Conservation (phyloP, 2,329 filamentous ascomycete genomes). For the Ceratocystis cacaofunesta region DNA sequence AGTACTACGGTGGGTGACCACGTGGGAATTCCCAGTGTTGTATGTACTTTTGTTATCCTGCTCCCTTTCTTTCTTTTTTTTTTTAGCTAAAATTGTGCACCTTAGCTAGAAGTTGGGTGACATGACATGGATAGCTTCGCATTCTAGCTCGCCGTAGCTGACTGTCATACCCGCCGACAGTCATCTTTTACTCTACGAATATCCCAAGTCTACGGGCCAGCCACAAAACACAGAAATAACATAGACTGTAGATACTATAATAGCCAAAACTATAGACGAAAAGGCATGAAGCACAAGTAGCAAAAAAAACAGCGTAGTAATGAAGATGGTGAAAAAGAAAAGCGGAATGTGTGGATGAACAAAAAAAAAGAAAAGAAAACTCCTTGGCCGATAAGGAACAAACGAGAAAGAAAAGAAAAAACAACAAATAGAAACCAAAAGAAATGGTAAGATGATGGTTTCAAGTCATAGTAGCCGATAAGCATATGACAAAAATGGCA, state of each 20-base stretch:
- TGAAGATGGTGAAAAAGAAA: neutral
- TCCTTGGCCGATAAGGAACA: slow-evolving; percentile 1
- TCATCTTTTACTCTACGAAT: neutral
- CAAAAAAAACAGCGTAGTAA: neutral
- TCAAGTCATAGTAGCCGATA: neutral
- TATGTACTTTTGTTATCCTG: neutral
- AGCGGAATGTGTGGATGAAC: neutral
- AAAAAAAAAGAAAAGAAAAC: slow-evolving; percentile 1
- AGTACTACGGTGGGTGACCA: neutral
- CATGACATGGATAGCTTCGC: too few species aligned
- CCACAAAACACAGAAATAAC: neutral
- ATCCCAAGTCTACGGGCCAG: neutral
- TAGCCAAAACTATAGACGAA: neutral
- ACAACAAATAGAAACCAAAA: neutral
- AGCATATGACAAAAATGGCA: neutral
- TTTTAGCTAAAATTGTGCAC: neutral
- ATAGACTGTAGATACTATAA: neutral
- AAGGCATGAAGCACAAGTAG: neutral
- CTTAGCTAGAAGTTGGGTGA: too few species aligned
- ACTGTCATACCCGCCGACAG: neutral
- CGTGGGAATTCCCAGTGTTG: neutral
- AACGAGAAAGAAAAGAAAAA: neutral
- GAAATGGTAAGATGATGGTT: neutral
- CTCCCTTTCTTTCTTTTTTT: neutral
- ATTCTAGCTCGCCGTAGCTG: neutral